Evolutionary conservation across 257 asterid genomes (phyloP).

Genomic region (Nicotiana benthamiana): DNA sequence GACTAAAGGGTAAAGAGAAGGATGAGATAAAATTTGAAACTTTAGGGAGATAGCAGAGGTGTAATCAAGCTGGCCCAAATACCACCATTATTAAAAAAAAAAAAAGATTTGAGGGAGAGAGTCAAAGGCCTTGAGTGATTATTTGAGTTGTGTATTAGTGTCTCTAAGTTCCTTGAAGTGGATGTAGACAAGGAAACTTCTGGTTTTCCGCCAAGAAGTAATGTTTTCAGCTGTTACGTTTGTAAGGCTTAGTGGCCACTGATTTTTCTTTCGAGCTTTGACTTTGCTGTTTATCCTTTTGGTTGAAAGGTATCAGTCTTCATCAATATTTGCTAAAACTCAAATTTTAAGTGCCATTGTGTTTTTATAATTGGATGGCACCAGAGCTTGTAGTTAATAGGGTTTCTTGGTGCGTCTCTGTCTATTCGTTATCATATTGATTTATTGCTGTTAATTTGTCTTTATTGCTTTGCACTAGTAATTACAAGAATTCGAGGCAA

Average conservation of each 20-base stretch:
- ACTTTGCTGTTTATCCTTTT: background rate
- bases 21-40: too few species aligned
- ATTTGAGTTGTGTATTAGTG: background rate
- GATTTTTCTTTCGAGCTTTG: background rate
- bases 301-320: background rate
- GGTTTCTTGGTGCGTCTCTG: background rate
- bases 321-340: background rate
- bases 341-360: background rate
- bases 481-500: background rate
- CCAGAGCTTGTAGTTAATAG: background rate
- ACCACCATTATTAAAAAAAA: too few species aligned
- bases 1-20: background rate
- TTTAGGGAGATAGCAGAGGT: too few species aligned
- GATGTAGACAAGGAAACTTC: background rate
- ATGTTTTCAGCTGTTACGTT: background rate
- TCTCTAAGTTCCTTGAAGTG: background rate
- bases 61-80: too few species aligned
- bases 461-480: background rate
- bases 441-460: background rate
- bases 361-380: background rate
- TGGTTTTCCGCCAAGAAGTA: background rate
- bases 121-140: background rate
- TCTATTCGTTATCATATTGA: background rate
- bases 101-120: too few species aligned
- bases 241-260: background rate